Evolutionary conservation across 371 early-diverging fungal genomes (phyloP), one percentile per base, ranked within the genome.

Genomic region (Circinella umbellata): DNA sequence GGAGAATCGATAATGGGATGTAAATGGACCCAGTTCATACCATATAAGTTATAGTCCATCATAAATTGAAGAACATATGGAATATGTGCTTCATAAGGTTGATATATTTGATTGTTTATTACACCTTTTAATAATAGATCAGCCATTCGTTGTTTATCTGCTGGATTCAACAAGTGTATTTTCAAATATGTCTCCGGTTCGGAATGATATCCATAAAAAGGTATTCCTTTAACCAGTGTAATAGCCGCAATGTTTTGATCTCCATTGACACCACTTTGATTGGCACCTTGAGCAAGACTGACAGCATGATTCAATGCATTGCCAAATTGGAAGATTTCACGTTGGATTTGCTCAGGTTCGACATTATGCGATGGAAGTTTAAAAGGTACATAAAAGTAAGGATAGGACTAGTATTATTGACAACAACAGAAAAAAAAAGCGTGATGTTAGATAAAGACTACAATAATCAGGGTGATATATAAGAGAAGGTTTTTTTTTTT

Each of bases 11-110:
- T 42, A 9, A 42, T 11, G 11, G 71, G 60, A 42, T 71, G 57
- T 1, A 62, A 53, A 42, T 67, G 72, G 3, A 73, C 51, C 87
- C 89, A 93, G 46, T 93, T 93, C 96, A 98, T 97, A 5, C 99
- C 98, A 61, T 90, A 92, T n/a, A 99, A 79, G 61, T 94, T 94
- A 71, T 91, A 90, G 74, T 99, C 99, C 66, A 95, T 86, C 74
- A 97, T 84, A 76, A 98, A 97, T 80, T 98, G 96, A 17, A 96
- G 78, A 5, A 90, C 83, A 76, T 91, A 98, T 3, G 96, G 91
- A 38, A 98, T 73, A 76, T 97, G 98, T 5, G 93, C 80, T 77
- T 97, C 99, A 73, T 89, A 94, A 0, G 93, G 85, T 49, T 94
- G 91, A 73, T 92, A 91, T 6, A 54, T 53, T 3, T 73, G 80